Percentiles rank a stretch among this genome's conserved stretches.
These are phyloP conservation scores for Waltergamsia citrina DNA, from an alignment of 2,329 filamentous ascomycete genomes.

Conservation along the genomic window DNA sequence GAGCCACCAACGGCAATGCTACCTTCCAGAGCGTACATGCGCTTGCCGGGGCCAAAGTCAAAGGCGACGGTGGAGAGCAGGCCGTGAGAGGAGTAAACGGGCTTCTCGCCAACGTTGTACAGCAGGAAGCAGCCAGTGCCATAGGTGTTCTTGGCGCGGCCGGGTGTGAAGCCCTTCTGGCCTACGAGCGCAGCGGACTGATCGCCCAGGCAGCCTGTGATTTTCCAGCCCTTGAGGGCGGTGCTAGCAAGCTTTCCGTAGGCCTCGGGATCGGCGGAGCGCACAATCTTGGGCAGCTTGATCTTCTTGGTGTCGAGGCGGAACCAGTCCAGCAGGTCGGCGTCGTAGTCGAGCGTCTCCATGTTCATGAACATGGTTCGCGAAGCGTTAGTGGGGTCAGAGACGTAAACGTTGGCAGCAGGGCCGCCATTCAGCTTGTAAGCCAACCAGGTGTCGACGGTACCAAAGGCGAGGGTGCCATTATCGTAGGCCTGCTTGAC, in stretches of 20 bases:
- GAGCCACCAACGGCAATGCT: constrained; percentile 71
- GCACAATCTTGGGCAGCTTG: constrained; percentile 66
- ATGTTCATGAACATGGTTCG: constrained; percentile 94
- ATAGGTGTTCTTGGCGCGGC: constrained; percentile 77
- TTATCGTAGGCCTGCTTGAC: constrained; percentile 64
- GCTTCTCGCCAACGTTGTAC: constrained; percentile 73
- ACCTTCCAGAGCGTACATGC: constrained; percentile 68
- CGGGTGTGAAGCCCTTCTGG: constrained; percentile 67
- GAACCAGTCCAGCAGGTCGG: constrained; percentile 67
- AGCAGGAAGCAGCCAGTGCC: constrained; percentile 79
- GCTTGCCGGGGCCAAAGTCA: constrained; percentile 57
- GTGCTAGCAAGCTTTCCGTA: constrained; percentile 58
- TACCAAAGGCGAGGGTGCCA: constrained; percentile 66
- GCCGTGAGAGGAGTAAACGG: constrained; percentile 69
- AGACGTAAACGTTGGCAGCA: constrained; percentile 58
- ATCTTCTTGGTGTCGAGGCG: constrained; percentile 60
- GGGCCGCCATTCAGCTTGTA: constrained; percentile 70
- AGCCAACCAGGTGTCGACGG: constrained; percentile 71
- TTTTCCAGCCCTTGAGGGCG: constrained; percentile 54
- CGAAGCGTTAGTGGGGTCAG: constrained; percentile 75
- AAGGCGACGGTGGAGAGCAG: constrained; percentile 71
- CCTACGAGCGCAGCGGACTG: constrained; percentile 76
- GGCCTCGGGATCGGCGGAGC: constrained; percentile 58
- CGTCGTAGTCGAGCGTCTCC: constrained; percentile 69
- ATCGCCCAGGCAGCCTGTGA: constrained; percentile 72